Conservation (phyloP, 352 stramenopile species). For the Discostella stelligera region DNA sequence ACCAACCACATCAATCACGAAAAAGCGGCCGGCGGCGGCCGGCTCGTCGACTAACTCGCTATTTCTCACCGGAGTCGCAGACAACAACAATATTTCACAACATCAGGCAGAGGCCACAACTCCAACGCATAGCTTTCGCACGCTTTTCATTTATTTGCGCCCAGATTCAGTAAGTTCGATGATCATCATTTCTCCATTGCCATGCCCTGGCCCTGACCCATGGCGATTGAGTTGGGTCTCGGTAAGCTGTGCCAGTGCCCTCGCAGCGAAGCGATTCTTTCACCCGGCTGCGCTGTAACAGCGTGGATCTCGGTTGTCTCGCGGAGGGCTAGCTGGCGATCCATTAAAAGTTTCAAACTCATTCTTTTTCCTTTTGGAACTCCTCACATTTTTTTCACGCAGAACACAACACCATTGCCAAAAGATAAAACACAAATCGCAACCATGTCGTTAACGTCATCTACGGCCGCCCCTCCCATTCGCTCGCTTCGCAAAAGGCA, state of each 20-base stretch:
- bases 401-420: neutral
- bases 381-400: neutral
- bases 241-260: neutral
- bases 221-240: too few relatives aligned
- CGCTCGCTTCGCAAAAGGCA: slow-evolving; percentile 27
- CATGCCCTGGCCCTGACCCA: too few relatives aligned
- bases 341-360: neutral
- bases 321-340: neutral
- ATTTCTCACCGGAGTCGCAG: too few relatives aligned
- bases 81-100: too few relatives aligned
- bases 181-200: too few relatives aligned
- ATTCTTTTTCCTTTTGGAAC: neutral
- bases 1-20: too few relatives aligned
- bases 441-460: slow-evolving; percentile 5
- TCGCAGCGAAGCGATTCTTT: neutral
- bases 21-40: too few relatives aligned
- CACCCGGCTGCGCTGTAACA: neutral
- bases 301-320: neutral
- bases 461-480: neutral
- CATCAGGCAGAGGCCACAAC: too few relatives aligned
- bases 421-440: neutral
- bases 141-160: too few relatives aligned
- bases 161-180: too few relatives aligned
- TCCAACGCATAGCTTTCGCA: too few relatives aligned
- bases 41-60: too few relatives aligned